Base-by-base conservation (phyloP, 352 stramenopile genomes). In the Globisporangium megalacanthum region DNA sequence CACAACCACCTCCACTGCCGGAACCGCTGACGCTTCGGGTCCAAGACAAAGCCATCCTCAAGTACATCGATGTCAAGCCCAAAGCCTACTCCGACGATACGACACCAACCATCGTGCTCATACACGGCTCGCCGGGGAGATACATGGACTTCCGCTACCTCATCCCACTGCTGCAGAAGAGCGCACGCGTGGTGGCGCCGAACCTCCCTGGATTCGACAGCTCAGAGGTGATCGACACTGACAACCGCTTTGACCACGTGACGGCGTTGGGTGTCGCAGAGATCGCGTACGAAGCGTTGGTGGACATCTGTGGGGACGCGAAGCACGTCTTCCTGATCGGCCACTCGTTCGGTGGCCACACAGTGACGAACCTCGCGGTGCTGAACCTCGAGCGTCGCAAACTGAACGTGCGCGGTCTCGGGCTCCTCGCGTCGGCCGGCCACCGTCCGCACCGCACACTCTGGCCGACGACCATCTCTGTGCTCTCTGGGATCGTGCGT, bases 141-240 rank as follows among this genome's bases (percentile, higher is more conserved):
- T 86, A 84, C 62, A 48, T 52, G 9, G 78, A 88, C 61, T 91
- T 83, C 41, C 76, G 75, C 3, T 69, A 91, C 59, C 56, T 91
- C 35, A 72, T 88, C 33, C 77, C 77, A 14, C 52, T 77, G n/a
- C 61, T 88, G 14, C 61, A 72, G 49, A 62, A 66, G 0, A 35
- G 69, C 11, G 66, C 73, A 13, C 78, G 79, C 1, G 70, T 91
- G 5, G 41, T 91, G 7, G 74, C 59, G 17, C 49, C 89, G 50
- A 87, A 88, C 31, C 51, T 89, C 17, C 78, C 80, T 0, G 80
- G 80, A 0, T 86, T 85, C 48, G 80, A 64, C 31, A 63, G 58
- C 17, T 79, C 71, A 3, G 58, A 63, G 3, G 62, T 47, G 20
- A 42, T 61, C 29, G 60, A 66, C 47, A 42, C 51, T 3, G 39